These are phyloP conservation scores for Xylogone sp. DNA, from an alignment of 2,329 filamentous ascomycete species.

Conservation along the genomic window DNA sequence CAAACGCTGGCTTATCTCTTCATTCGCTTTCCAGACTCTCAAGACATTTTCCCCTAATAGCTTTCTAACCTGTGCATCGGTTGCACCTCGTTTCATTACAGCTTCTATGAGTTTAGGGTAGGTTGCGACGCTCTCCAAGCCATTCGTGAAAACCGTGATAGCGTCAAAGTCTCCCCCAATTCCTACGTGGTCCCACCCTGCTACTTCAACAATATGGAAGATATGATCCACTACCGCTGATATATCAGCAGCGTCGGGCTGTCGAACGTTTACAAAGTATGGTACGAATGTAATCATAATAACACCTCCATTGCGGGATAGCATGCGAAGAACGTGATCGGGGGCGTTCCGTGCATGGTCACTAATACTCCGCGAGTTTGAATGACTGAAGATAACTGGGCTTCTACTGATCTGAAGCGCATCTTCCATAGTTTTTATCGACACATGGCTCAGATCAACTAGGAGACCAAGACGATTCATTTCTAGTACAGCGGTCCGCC, in stretches of 20 bases:
- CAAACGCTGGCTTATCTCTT: slow-evolving; percentile 21
- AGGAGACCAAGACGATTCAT: slow-evolving; percentile 70
- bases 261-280: slow-evolving; percentile 28
- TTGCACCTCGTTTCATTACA: slow-evolving; percentile 52
- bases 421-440: slow-evolving; percentile 58
- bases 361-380: slow-evolving; percentile 54
- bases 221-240: slow-evolving; percentile 60
- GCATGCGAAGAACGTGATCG: slow-evolving; percentile 56
- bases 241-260: slow-evolving; percentile 50
- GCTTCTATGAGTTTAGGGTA: slow-evolving; percentile 56
- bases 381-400: slow-evolving; percentile 64
- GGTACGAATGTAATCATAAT: slow-evolving; percentile 44
- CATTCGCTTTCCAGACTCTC: slow-evolving; percentile 57
- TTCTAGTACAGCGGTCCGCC: slow-evolving; percentile 52
- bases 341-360: slow-evolving; percentile 65
- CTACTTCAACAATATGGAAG: slow-evolving; percentile 54
- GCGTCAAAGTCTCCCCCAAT: slow-evolving; percentile 64
- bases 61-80: slow-evolving; percentile 51
- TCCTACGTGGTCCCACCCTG: slow-evolving; percentile 63
- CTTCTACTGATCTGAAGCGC: slow-evolving; percentile 47
- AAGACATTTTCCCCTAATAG: slow-evolving; percentile 58
- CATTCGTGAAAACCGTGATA: slow-evolving; percentile 46
- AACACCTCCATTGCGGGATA: slow-evolving; percentile 51
- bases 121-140: slow-evolving; percentile 48
- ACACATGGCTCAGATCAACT: slow-evolving; percentile 62